A percentile compares a stretch with the other conserved stretches of the same genome.
phyloP scores from a whole-genome alignment of 345 rosid species.

The Reutealis trisperma region DNA sequence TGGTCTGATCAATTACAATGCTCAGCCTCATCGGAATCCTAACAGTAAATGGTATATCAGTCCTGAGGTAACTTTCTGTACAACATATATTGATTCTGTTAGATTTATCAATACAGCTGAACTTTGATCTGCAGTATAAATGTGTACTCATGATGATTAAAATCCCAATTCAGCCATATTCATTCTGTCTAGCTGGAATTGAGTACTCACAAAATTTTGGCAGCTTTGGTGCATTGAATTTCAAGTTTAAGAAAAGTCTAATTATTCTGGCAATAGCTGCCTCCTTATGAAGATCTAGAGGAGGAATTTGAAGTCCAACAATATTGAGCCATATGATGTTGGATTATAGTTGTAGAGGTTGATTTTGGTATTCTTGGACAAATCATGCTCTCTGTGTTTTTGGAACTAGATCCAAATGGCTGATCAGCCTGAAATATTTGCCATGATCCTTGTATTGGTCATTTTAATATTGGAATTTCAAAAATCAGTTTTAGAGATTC shows the following conservation, averaged over 20 bases:
- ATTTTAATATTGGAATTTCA: neutral
- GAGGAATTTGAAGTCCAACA: neutral
- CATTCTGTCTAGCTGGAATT: neutral
- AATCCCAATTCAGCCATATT: neutral
- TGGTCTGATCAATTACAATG: slow-evolving; percentile 78
- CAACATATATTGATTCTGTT: neutral
- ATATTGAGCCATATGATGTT: neutral
- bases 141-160: neutral
- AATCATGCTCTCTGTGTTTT: neutral
- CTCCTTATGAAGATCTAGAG: neutral
- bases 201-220: neutral
- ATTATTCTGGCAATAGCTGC: neutral
- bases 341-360: neutral
- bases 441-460: neutral
- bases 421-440: neutral
- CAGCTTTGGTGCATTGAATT: neutral
- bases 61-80: slow-evolving; percentile 49
- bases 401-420: neutral
- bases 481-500: neutral
- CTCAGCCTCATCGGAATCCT: slow-evolving; percentile 69
- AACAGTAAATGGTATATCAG: slow-evolving; percentile 95
- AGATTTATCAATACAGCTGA: neutral
- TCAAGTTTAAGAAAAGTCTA: neutral
- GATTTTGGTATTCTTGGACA: neutral
- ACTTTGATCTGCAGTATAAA: neutral